Evolutionary conservation across 2,329 filamentous ascomycete species (phyloP), one percentile per base, ranked within the genome.

Genomic region (Tolypocladium cylindrosporum): DNA sequence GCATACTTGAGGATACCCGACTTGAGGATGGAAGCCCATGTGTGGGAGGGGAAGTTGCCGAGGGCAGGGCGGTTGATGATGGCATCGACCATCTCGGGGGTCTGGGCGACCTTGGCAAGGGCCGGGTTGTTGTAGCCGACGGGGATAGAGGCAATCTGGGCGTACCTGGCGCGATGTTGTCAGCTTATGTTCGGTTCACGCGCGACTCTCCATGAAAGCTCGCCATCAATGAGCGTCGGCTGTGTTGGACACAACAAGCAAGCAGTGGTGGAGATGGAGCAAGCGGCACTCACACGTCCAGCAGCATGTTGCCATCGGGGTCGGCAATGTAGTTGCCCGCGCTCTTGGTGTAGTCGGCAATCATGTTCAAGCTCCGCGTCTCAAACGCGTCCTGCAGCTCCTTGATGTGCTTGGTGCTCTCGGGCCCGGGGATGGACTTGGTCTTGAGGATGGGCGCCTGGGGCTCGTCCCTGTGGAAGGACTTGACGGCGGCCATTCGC

Each of bases 71-170:
- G 84, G 80, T 96, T 96, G 79, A 96, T 89, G 66, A 96, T 77
- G 58, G 89, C 84, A 59, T 80, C 86, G 67, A 85, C 77, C 90
- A 96, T 95, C 67, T 92, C 88, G 31, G 87, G 85, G 58, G 87
- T 88, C 61, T 82, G 81, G 34, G 90, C 89, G 40, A 86, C 85
- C 66, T 85, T 79, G 64, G 83, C 77, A 61, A 96, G 82, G 63
- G 80, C 75, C 8, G 90, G 86, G 77, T 96, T 96, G 81, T 93
- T 96, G 82, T 96, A 96, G 60, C 91, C 91, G 52, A 96, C 80
- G 4, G 91, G 89, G 66, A 96, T 96, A 48, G 90, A 96, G 62
- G 91, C 91, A 69, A 96, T 96, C 75, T 96, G 91, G 55, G 91
- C 89, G 69, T 93, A 93, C 59, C 86, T 88, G 63, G 3, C 37